These are phyloP conservation scores for Trametes cinnabarina DNA, from an alignment of 768 basidiomycete genomes.

Conservation along the genomic window DNA sequence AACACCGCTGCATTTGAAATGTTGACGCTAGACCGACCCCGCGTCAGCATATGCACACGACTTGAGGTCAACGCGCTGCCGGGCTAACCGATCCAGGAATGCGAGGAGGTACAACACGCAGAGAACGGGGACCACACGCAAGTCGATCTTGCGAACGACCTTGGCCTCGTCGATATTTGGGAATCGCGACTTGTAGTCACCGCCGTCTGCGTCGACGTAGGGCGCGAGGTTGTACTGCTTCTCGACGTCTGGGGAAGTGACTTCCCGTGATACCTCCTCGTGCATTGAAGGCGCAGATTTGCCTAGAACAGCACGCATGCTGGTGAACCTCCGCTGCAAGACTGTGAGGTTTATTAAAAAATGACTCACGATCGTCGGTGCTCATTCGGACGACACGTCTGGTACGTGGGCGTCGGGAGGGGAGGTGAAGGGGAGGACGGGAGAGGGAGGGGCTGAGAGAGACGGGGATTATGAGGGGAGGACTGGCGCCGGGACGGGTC, in stretches of 20 bases:
- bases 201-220: slow-evolving; percentile 10
- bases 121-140: slow-evolving; percentile 41
- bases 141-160: slow-evolving; percentile 36
- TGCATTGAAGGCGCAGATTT: slow-evolving; percentile 4
- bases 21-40: slow-evolving; percentile 24
- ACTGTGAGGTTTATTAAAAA: background rate
- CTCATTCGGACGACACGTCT: background rate
- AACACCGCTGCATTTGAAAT: slow-evolving; percentile 33
- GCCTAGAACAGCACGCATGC: no score
- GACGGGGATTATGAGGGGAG: background rate
- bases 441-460: background rate
- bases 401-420: background rate
- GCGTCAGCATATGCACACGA: background rate
- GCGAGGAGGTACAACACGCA: slow-evolving; percentile 42
- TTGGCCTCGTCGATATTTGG: slow-evolving; percentile 28
- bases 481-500: slow-evolving; percentile 5
- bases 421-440: background rate
- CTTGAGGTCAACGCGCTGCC: background rate
- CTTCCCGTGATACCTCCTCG: background rate
- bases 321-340: background rate
- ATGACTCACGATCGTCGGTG: slow-evolving; percentile 4
- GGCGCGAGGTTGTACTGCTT: slow-evolving; percentile 18
- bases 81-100: slow-evolving; percentile 36
- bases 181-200: slow-evolving; percentile 22
- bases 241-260: slow-evolving; percentile 12